Base-by-base conservation (phyloP, 1,284 basidiomycete genomes). In the Ganoderma leucocontextum region DNA sequence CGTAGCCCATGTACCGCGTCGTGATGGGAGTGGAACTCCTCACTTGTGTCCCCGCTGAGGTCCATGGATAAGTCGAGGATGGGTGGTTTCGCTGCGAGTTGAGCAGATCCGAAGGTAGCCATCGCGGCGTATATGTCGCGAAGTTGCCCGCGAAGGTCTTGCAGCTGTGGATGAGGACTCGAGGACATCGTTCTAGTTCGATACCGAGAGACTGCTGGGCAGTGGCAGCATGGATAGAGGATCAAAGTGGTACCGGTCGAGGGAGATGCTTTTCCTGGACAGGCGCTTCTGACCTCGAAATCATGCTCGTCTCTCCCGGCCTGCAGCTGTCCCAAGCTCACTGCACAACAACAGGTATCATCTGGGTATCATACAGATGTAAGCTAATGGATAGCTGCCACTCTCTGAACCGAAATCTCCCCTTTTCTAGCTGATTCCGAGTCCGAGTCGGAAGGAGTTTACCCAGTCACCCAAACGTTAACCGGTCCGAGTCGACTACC, bases 41-140 rank as follows among this genome's bases (percentile, higher is more conserved):
- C 82, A 13, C 69, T 72, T 35, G 68, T 63, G 22, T 73, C 66
- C 4, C 69, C 70, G 25, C 70, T 70, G n/a, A 73, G 63, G 60
- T 85, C 83, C 22, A 84, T 74, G 2, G 87, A 88, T 0, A 88
- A 86, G 73, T 89, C 87, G 12, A 90, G 80, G 65, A 90, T 85
- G 12, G 88, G 88, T 5, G 85, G 86, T 67, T 78, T 80, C 12
- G 77, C 77, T 3, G 80, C 77, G 6, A 72, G 61, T 29, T 61
- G 67, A 12, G 80, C 75, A 7, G 86, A 84, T 22, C 81, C 82
- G 71, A 86, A 88, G 42, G 81, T 77, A 17, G 79, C 76, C 17
- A 87, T 85, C 2, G 84, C 81, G 12, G 79, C 76, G 69, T 85
- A 78, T 49, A 88, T 86, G 25, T 63, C 62, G 36, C 68, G 78